Base-by-base conservation (phyloP, 1,139 yeast genomes). In the Wickerhamomyces sp. region DNA sequence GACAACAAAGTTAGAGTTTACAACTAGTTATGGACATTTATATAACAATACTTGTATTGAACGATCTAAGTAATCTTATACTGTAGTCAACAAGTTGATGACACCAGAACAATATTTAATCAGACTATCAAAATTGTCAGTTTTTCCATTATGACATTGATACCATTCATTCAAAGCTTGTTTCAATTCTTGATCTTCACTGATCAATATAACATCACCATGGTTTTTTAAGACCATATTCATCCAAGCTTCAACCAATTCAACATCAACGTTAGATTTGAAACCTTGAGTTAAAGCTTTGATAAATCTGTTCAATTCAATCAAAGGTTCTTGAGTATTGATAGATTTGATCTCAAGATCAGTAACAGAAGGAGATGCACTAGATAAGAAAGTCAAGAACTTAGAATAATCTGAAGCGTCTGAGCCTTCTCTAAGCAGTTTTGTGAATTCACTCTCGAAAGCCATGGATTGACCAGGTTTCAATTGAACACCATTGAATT, bases 321-420 rank as follows among this genome's bases (percentile, higher is more conserved):
- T 78, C 31, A 66, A 62, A 23, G 69, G 68, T 35, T 62, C 64
- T 57, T 73, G 71, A 1, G 88, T 68, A 55, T 81, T 78, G 48
- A 93, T 65, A 2, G 97, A 84, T 55, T 95, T 79, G 46, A 93
- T 79, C 64, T 94, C 99, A 48, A 93, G 67, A 62, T 93, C 99
- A 27, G 90, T 76, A 7, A 79, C 68, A 1, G 96, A 73, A 11
- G 98, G 96, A 0, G 96, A 73, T 43, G 89, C 75, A 2, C 63
- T 60, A n/a, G 81, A 71, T 40, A 93, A 64, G 57, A 71, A 76
- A 1, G 62, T 57, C 49, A 89, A 68, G 59, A 91, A 84, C 15
- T 62, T 67, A 2, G 61, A 47, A 56, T 68, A 83, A 48, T 81
- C 75, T 0, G 58, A 55, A 0, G 53, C 36, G 27, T 64, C 67